Evolutionary conservation across 2,329 filamentous ascomycete genomes (phyloP), one percentile per base, ranked within the genome.

Genomic region (Colletotrichum liriopes): DNA sequence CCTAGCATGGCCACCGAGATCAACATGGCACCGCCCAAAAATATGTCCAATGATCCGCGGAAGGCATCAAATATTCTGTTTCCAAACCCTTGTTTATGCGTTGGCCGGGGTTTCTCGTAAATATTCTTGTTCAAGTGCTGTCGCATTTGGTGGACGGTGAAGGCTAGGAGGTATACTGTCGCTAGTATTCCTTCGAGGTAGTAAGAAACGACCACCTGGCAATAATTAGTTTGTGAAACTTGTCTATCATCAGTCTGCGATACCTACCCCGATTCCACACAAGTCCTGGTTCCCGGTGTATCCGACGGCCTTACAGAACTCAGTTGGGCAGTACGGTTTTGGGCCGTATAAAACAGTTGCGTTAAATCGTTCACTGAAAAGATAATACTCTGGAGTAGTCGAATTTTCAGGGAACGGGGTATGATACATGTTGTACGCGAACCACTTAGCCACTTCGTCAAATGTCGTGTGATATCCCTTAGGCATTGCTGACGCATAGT

Each of bases 41-140:
- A 73, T 64, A 72, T 71, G 59, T 73, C 63, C 11, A 73, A 29
- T 3, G 72, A 73, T 26, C 72, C 72, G 29, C 72, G 72, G 59
- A 73, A 73, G 14, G 72, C 65, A 37, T 73, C 72, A 16, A 72
- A 39, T 20, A 72, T 43, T 1, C 70, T 54, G 8, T 37, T 60
- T 14, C 65, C 47, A 20, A 65, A 20, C 4, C 37, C 56, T 20
- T 63, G 55, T 4, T 56, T 39, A 41, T 72, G 39, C 4, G 32
- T 32, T 12, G 71, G 59, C 37, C 64, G 56, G 8, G 49, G 29
- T 16, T 70, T 72, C 23, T 62, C 49, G 39, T 60, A 67, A 16
- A 45, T 23, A 14, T 66, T 56, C 20, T 43, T 58, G 35, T 58
- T 52, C 35, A 61, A 9, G n/a, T 55, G 59, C 16, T 45, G 58